Percentiles rank a stretch among this genome's conserved stretches.
Evolutionary conservation across 345 rosid species (phyloP).

Genomic region (Citrus inodora): DNA sequence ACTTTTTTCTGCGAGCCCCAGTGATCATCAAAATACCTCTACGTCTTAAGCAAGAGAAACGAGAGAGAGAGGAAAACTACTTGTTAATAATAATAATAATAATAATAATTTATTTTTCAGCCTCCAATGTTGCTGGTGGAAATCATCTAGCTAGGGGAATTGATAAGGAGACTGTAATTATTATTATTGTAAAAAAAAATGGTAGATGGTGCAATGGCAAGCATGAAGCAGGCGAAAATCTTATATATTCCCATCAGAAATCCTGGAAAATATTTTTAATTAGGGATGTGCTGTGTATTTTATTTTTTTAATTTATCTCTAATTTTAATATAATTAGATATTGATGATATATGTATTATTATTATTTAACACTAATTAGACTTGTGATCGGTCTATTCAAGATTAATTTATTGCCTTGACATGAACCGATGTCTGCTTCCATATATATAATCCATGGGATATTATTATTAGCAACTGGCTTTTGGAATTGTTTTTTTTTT

Average conservation of each 20-base stretch:
- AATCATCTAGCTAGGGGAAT: background rate
- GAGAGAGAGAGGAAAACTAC: background rate
- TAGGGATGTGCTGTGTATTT: too few species aligned
- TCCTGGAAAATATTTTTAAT: too few species aligned
- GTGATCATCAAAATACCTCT: background rate
- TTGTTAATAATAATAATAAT: background rate
- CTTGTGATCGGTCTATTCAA: background rate
- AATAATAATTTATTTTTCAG: background rate
- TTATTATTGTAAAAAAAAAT: background rate
- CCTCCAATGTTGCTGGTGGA: too few species aligned
- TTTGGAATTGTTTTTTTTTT: background rate
- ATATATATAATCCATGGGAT: background rate
- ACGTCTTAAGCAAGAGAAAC: background rate
- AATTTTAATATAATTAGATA: too few species aligned
- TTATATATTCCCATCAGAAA: too few species aligned
- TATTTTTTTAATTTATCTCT: too few species aligned
- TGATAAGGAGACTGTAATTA: background rate
- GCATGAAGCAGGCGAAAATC: background rate
- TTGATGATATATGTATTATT: too few species aligned
- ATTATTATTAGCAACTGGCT: background rate
- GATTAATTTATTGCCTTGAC: background rate
- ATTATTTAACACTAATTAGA: background rate
- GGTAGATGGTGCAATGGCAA: background rate
- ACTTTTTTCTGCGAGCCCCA: background rate
- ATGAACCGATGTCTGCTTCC: background rate